A percentile compares a stretch with the other conserved stretches of the same genome.
Evolutionary conservation across 73 alveolate species (phyloP).

Genomic region (Paramecium biaurelia): DNA sequence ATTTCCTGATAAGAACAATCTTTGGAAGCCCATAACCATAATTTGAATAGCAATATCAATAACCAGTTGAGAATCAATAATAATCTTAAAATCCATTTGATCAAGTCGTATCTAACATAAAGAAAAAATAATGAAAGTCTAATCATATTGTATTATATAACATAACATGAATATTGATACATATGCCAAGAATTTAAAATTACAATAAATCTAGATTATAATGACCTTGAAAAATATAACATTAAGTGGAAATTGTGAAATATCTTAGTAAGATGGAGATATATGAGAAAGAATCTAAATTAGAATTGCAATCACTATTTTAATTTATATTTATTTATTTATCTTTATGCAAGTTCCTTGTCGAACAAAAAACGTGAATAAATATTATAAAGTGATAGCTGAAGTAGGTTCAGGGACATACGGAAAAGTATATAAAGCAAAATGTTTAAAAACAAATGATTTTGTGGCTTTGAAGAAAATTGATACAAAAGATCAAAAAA

Average conservation of each 20-base stretch:
- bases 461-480: constrained; percentile 90
- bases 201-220: too few species aligned
- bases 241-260: too few species aligned
- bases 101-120: neutral
- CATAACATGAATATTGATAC: neutral
- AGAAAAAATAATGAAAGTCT: neutral
- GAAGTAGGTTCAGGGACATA: constrained; percentile 93
- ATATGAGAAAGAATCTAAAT: neutral
- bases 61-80: neutral
- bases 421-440: constrained; percentile 95
- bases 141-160: neutral
- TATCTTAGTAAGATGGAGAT: too few species aligned
- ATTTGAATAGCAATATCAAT: neutral
- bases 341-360: constrained; percentile 31
- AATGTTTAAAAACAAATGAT: constrained; percentile 73
- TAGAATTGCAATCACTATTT: neutral
- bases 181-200: neutral
- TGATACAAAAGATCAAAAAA: constrained; percentile 82
- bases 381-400: constrained; percentile 62
- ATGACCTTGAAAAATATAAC: too few species aligned
- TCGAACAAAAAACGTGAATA: constrained; percentile 54
- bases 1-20: neutral
- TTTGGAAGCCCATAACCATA: neutral
- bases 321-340: neutral
- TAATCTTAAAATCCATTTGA: neutral